Conservation (phyloP, 2,329 filamentous ascomycete genomes). For the Ascochyta viciae-villosae region DNA sequence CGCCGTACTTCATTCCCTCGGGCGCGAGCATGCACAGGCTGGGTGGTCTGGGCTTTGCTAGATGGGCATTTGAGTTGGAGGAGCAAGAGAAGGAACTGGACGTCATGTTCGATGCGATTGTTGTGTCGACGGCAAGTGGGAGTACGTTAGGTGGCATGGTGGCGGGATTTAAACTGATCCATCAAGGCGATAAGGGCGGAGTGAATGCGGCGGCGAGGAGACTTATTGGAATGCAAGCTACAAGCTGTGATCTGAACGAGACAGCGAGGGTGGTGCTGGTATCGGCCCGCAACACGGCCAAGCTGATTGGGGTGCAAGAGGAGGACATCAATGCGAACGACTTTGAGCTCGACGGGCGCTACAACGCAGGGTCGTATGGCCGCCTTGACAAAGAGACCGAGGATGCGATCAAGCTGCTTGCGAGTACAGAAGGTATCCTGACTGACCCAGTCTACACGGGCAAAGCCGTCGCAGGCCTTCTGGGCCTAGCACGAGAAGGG, state of each 20-base stretch:
- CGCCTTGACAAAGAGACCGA: slow-evolving; percentile 4
- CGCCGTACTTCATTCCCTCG: slow-evolving; percentile 15
- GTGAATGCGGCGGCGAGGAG: not conserved
- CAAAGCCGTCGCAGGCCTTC: slow-evolving; percentile 11
- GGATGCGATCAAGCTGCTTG: slow-evolving; percentile 7
- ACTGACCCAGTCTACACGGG: slow-evolving; percentile 15
- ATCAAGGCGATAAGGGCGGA: not conserved
- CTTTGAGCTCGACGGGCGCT: slow-evolving; percentile 10
- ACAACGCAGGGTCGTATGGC: slow-evolving; percentile 5
- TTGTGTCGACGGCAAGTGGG: slow-evolving; percentile 12
- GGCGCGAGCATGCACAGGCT: slow-evolving; percentile 10
- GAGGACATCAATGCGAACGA: not conserved
- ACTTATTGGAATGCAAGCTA: slow-evolving; percentile 11
- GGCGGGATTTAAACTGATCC: slow-evolving; percentile 8
- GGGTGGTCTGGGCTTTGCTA: slow-evolving; percentile 13
- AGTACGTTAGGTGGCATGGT: slow-evolving; percentile 15
- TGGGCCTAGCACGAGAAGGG: slow-evolving; percentile 4
- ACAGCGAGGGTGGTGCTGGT: slow-evolving; percentile 5
- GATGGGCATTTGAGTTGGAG: slow-evolving; percentile 6
- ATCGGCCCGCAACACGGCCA: slow-evolving; percentile 2
- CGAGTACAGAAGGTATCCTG: slow-evolving; percentile 7
- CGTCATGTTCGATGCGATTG: slow-evolving; percentile 4
- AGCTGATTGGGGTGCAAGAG: slow-evolving; percentile 1
- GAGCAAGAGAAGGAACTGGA: slow-evolving; percentile 9
- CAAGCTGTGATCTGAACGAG: slow-evolving; percentile 6